Conservation (phyloP, 805 yeast genomes). For the Ogataea ganodermae region DNA sequence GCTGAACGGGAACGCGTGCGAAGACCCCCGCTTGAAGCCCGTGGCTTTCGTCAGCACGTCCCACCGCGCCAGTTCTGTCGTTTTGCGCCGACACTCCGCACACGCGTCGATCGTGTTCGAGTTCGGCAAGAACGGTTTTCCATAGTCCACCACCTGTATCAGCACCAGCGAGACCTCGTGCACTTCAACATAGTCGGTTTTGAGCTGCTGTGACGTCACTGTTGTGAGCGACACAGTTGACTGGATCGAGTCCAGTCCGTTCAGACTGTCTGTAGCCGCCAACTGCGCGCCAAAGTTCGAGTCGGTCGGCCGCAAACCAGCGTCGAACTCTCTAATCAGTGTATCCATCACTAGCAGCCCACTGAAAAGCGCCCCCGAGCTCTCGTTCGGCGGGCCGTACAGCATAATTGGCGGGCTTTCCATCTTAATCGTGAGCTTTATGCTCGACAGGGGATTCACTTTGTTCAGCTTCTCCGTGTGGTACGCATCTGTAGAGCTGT, state of each 20-base stretch:
- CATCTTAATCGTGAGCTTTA: conserved; percentile 55
- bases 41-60: conserved; percentile 66
- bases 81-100: conserved; percentile 53
- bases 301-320: background rate
- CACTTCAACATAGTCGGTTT: conserved; percentile 48
- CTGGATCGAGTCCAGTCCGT: conserved; percentile 14
- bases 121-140: conserved; percentile 66
- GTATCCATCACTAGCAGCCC: conserved; percentile 72
- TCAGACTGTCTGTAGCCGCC: background rate
- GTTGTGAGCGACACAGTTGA: conserved; percentile 30
- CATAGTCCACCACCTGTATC: conserved; percentile 68
- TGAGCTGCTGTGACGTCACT: conserved; percentile 21
- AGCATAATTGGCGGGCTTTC: conserved; percentile 92
- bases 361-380: conserved; percentile 82
- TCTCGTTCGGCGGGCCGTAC: conserved; percentile 75
- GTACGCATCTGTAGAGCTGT: conserved; percentile 23
- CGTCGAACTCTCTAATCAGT: conserved; percentile 23
- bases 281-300: conserved; percentile 3
- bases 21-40: conserved; percentile 58
- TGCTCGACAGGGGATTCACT: conserved; percentile 26
- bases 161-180: conserved; percentile 63
- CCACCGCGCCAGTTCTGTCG: conserved; percentile 81
- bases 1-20: conserved; percentile 90
- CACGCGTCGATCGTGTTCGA: conserved; percentile 54
- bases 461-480: conserved; percentile 31